Evolutionary conservation across 2,329 filamentous ascomycete genomes (phyloP), one percentile per base, ranked within the genome.

Genomic region (Plectosphaerella sp.): DNA sequence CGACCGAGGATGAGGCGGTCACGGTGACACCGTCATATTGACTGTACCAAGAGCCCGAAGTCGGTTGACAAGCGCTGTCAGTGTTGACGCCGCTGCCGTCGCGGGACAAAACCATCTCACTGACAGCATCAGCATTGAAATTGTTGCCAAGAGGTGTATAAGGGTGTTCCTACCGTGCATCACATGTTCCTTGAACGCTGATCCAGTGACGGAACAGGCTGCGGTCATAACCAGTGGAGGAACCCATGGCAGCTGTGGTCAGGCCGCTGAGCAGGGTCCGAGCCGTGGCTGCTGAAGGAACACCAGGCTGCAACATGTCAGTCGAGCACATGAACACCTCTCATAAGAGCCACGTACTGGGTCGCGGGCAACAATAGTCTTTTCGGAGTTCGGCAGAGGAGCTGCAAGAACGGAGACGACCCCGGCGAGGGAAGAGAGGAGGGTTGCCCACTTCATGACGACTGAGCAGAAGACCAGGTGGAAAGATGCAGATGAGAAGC

Each of bases 21-120:
- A 87, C 90, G 1, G 77, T 83, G 1, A 72, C 84, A 12, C 87
- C 88, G 62, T 93, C 89, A 64, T 88, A 93, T 0, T 87, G 86
- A 28, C 80, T 85, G 41, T 66, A 69, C 89, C 89, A 94, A 0
- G 72, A 75, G 5, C 89, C 89, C 2, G 79, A 82, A 0, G 77
- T 84, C 0, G 87, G 70, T 2, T 76, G 70, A 67, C 89, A 94
- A 25, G 78, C 73, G n/a, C 67, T 72, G 65, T 79, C 75, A 28
- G 77, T 75, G 4, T 76, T 70, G 11, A 93, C 84, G 57, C 74
- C 72, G 7, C 73, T 80, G 45, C 88, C 89, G 64, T 94, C 88
- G 43, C 89, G 48, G n/a, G 16, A 14, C n/a, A 49, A 37, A 14
- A 43, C 39, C 39, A 41, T 49, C 24, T 49, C 48, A 33, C 48